Conservation (phyloP, 345 rosid genomes). For the Nephelium lappaceum region DNA sequence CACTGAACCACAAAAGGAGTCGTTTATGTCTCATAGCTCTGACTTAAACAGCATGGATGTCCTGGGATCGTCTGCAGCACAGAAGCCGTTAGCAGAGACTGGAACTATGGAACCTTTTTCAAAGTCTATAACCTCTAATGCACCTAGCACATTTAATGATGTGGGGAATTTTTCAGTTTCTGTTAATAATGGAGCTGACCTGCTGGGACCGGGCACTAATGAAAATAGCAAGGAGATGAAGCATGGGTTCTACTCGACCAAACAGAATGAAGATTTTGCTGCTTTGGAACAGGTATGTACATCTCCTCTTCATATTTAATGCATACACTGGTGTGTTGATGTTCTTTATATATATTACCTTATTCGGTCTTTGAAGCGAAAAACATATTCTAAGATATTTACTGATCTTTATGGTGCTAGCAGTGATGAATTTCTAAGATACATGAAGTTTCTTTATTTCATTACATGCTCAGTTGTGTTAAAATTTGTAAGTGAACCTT, state of each 20-base stretch:
- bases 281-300: conserved; percentile 86
- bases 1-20: conserved; percentile 36
- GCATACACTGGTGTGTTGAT: neutral
- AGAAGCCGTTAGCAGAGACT: conserved; percentile 34
- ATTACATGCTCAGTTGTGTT: neutral
- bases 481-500: neutral
- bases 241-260: conserved; percentile 52
- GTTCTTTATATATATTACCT: neutral
- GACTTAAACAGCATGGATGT: conserved; percentile 40
- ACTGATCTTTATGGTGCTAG: conserved; percentile 4
- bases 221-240: conserved; percentile 35
- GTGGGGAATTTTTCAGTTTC: conserved; percentile 35
- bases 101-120: conserved; percentile 40
- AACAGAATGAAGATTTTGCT: conserved; percentile 82
- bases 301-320: neutral
- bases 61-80: conserved; percentile 39
- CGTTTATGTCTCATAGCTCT: conserved; percentile 36
- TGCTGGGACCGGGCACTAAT: conserved; percentile 27
- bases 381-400: neutral
- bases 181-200: conserved; percentile 39
- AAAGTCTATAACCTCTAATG: conserved; percentile 29
- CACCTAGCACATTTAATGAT: conserved; percentile 37
- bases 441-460: neutral
- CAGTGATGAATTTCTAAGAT: neutral
- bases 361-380: neutral